phyloP scores from a whole-genome alignment of 1,284 basidiomycete species.

The Rhodotorula sp. region DNA sequence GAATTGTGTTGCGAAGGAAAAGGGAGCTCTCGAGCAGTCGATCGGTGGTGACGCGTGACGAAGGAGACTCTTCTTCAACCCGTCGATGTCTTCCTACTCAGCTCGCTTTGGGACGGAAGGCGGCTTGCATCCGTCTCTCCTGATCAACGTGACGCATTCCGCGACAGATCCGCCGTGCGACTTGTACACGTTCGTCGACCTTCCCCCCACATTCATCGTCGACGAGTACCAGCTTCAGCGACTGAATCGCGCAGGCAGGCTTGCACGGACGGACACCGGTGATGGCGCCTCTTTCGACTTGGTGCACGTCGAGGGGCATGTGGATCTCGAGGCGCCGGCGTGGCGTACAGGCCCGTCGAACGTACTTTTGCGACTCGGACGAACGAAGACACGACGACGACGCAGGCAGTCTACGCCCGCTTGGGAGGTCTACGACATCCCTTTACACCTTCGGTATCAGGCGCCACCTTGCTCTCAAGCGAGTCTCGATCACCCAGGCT shows the following conservation, averaged over 20 bases:
- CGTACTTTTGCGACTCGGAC: not conserved
- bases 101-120: not conserved
- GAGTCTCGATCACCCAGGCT: not conserved
- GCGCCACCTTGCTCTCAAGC: slow-evolving; percentile 8
- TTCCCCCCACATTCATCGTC: slow-evolving; percentile 32
- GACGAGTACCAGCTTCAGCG: slow-evolving; percentile 41
- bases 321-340: slow-evolving; percentile 37
- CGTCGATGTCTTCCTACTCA: not conserved
- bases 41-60: no score
- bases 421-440: slow-evolving; percentile 21
- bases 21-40: no score
- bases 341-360: not conserved
- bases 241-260: slow-evolving; percentile 30
- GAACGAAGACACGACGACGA: not conserved
- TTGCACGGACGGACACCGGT: slow-evolving; percentile 11
- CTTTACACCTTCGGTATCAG: slow-evolving; percentile 42
- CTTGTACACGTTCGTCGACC: slow-evolving; percentile 24
- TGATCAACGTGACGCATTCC: not conserved
- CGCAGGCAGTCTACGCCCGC: not conserved
- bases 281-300: slow-evolving; percentile 63
- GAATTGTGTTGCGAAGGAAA: no score
- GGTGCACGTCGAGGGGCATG: slow-evolving; percentile 71
- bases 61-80: not conserved
- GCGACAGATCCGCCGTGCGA: slow-evolving; percentile 8
- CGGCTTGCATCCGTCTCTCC: not conserved